Evolutionary conservation across 495 filamentous ascomycete genomes (phyloP).

Genomic region (Podospora fimiseda): DNA sequence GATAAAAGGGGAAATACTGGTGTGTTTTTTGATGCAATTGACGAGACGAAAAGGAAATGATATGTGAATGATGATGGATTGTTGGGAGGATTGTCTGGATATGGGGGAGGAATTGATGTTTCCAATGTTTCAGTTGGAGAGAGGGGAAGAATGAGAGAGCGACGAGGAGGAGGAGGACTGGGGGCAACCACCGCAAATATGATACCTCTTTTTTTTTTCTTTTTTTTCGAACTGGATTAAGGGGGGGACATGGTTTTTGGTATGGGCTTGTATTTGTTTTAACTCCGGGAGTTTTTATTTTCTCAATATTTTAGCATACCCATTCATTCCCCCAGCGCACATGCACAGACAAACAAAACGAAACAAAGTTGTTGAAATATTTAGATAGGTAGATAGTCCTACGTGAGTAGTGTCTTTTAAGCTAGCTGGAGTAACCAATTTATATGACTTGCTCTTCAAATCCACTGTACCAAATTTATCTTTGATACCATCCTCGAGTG

Average conservation of each 20-base stretch:
- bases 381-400: background rate
- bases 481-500: too few relatives aligned
- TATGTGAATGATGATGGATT: background rate
- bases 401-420: background rate
- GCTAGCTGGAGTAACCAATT: too few relatives aligned
- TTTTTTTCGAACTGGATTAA: background rate
- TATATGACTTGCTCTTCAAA: too few relatives aligned
- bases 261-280: background rate
- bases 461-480: too few relatives aligned
- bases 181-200: background rate
- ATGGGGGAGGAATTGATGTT: background rate
- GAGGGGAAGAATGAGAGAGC: background rate
- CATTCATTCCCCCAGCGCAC: background rate
- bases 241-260: background rate
- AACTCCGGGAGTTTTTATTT: background rate
- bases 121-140: background rate
- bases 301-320: background rate
- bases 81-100: background rate
- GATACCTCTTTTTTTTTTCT: slow-evolving; percentile 5
- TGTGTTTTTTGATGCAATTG: background rate
- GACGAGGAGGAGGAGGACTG: background rate
- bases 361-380: background rate
- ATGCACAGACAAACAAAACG: background rate
- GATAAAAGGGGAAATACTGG: background rate
- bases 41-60: background rate